Percentiles rank a stretch among this genome's conserved stretches.
Conservation (phyloP, 805 yeast genomes). For the Candida sphagnicola region DNA sequence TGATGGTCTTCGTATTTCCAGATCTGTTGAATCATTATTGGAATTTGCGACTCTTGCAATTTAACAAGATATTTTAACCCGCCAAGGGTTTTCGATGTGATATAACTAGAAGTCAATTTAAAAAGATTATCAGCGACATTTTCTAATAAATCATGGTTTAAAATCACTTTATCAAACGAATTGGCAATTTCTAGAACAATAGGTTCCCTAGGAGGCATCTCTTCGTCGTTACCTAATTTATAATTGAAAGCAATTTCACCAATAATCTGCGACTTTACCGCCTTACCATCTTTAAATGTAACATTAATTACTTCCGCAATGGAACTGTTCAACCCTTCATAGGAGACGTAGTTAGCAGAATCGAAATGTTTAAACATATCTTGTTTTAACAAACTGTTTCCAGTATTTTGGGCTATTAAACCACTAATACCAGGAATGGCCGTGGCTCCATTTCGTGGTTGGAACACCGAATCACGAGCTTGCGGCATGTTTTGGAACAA, state of each 20-base stretch:
- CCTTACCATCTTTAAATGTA: slow-evolving; percentile 62
- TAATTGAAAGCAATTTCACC: slow-evolving; percentile 89
- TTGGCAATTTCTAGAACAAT: slow-evolving; percentile 38
- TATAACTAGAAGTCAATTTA: slow-evolving; percentile 43
- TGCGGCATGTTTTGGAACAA: slow-evolving; percentile 43
- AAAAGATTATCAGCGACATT: slow-evolving; percentile 30
- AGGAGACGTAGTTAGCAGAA: slow-evolving; percentile 33
- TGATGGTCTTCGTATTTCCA: slow-evolving; percentile 89
- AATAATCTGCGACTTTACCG: slow-evolving; percentile 56
- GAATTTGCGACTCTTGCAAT: slow-evolving; percentile 40
- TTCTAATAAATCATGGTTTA: slow-evolving; percentile 34
- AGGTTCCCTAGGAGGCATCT: slow-evolving; percentile 13
- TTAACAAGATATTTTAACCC: slow-evolving; percentile 72
- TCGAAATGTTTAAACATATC: slow-evolving; percentile 22
- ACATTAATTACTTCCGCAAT: slow-evolving; percentile 85
- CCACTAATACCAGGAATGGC: slow-evolving; percentile 18
- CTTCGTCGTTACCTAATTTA: slow-evolving; percentile 15
- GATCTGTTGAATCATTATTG: slow-evolving; percentile 70
- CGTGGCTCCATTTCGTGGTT: slow-evolving; percentile 7
- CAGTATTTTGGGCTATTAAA: slow-evolving; percentile 32
- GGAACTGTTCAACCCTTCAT: slow-evolving; percentile 75
- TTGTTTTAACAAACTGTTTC: slow-evolving; percentile 24
- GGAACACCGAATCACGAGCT: slow-evolving; percentile 30
- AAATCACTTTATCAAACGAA: slow-evolving; percentile 48
- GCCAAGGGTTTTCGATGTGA: slow-evolving; percentile 65